Evolutionary conservation across 2,329 filamentous ascomycete genomes (phyloP).

Genomic region (Phaeosphaeriaceae sp.): DNA sequence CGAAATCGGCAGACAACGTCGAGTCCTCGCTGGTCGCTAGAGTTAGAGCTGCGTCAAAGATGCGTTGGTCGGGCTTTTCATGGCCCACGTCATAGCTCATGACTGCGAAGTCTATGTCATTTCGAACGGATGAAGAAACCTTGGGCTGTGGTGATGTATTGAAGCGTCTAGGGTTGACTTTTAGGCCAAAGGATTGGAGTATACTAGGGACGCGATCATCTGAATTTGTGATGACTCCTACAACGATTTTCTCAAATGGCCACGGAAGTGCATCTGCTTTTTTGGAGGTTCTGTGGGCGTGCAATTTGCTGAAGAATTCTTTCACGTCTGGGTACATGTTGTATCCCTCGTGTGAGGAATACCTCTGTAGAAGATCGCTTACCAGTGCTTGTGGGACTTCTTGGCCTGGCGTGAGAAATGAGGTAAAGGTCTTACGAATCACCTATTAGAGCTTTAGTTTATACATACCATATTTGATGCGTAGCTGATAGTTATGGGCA

Average conservation of each 20-base stretch:
- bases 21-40: slow-evolving; percentile 34
- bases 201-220: slow-evolving; percentile 65
- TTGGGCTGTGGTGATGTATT: slow-evolving; percentile 14
- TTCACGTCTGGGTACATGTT: slow-evolving; percentile 55
- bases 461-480: neutral
- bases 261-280: slow-evolving; percentile 19
- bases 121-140: slow-evolving; percentile 26
- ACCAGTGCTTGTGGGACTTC: slow-evolving; percentile 55
- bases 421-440: slow-evolving; percentile 56
- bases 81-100: slow-evolving; percentile 68
- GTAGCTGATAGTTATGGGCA: neutral
- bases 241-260: slow-evolving; percentile 52
- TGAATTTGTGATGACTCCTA: slow-evolving; percentile 68
- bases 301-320: slow-evolving; percentile 54
- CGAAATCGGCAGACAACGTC: slow-evolving; percentile 27
- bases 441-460: slow-evolving; percentile 51
- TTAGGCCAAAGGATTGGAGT: slow-evolving; percentile 60
- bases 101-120: slow-evolving; percentile 63
- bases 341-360: slow-evolving; percentile 63
- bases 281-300: slow-evolving; percentile 13
- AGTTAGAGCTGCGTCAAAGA: slow-evolving; percentile 62
- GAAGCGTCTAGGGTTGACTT: slow-evolving; percentile 44
- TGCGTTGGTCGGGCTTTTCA: slow-evolving; percentile 63
- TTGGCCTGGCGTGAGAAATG: slow-evolving; percentile 35
- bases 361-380: slow-evolving; percentile 58